A percentile compares a stretch with the other conserved stretches of the same genome.
phyloP scores from a whole-genome alignment of 2,329 filamentous ascomycete species.

The Fusarium udum region DNA sequence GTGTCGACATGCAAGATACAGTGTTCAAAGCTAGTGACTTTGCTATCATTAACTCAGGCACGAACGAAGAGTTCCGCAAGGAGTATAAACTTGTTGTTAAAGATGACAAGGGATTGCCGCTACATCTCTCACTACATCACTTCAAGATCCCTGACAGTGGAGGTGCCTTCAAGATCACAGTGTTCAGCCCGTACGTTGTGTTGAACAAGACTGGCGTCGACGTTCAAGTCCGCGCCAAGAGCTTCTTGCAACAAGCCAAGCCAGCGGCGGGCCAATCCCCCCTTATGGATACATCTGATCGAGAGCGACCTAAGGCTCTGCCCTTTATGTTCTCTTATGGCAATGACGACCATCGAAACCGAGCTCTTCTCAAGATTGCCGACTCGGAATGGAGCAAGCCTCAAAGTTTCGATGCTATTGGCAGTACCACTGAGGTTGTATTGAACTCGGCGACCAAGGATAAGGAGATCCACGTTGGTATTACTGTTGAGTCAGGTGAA shows the following conservation, averaged over 20 bases:
- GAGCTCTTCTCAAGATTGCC: constrained; percentile 85
- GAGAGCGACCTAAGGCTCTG: constrained; percentile 74
- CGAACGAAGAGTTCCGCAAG: constrained; percentile 85
- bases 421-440: constrained; percentile 88
- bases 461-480: constrained; percentile 89
- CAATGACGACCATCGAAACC: constrained; percentile 89
- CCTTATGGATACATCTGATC: constrained; percentile 57
- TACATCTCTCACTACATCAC: constrained; percentile 90
- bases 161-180: constrained; percentile 93
- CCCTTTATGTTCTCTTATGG: constrained; percentile 98
- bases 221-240: constrained; percentile 87
- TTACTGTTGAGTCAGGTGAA: constrained; percentile 88
- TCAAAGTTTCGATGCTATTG: constrained; percentile 97
- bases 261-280: constrained; percentile 84
- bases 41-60: constrained; percentile 92
- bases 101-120: constrained; percentile 80
- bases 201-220: constrained; percentile 94
- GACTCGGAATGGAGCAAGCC: constrained; percentile 97
- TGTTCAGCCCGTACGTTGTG: constrained; percentile 94
- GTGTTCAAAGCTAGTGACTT: constrained; percentile 96
- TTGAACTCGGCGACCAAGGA: constrained; percentile 75
- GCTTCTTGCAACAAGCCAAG: constrained; percentile 83
- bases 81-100: constrained; percentile 84
- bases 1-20: constrained; percentile 96
- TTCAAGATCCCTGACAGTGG: constrained; percentile 89